phyloP scores from a whole-genome alignment of 2,329 filamentous ascomycete genomes.

The Leptographium lundbergii region DNA sequence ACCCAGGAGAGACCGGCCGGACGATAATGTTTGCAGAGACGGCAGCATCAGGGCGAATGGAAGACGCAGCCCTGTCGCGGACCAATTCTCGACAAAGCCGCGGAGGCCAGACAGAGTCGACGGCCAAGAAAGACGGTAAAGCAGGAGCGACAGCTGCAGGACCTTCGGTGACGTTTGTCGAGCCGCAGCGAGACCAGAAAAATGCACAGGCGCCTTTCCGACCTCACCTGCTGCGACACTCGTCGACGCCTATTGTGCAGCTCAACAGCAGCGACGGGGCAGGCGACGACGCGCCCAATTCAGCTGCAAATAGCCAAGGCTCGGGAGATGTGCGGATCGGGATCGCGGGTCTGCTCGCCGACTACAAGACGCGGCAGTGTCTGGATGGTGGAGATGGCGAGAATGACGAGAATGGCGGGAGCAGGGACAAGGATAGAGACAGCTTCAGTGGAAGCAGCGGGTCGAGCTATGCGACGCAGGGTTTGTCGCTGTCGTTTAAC shows the following conservation, averaged over 20 bases:
- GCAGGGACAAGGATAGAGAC: background rate
- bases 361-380: conserved; percentile 18
- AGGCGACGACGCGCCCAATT: background rate
- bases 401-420: no score
- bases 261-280: background rate
- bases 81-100: conserved; percentile 32
- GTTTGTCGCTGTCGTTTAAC: conserved; percentile 66
- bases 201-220: conserved; percentile 15
- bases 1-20: conserved; percentile 51
- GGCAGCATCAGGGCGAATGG: conserved; percentile 18
- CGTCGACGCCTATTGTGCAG: conserved; percentile 4
- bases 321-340: conserved; percentile 24
- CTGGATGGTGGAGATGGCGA: background rate
- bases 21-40: conserved; percentile 62
- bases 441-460: conserved; percentile 3
- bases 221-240: conserved; percentile 6
- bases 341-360: conserved; percentile 31
- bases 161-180: conserved; percentile 45
- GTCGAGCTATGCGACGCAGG: conserved; percentile 9
- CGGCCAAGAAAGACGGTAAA: conserved; percentile 19
- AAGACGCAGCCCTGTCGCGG: conserved; percentile 27
- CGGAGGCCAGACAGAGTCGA: conserved; percentile 34
- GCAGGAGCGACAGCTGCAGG: background rate
- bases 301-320: background rate
- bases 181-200: conserved; percentile 29